phyloP scores from a whole-genome alignment of 345 rosid species.

The Linum usitatissimum region DNA sequence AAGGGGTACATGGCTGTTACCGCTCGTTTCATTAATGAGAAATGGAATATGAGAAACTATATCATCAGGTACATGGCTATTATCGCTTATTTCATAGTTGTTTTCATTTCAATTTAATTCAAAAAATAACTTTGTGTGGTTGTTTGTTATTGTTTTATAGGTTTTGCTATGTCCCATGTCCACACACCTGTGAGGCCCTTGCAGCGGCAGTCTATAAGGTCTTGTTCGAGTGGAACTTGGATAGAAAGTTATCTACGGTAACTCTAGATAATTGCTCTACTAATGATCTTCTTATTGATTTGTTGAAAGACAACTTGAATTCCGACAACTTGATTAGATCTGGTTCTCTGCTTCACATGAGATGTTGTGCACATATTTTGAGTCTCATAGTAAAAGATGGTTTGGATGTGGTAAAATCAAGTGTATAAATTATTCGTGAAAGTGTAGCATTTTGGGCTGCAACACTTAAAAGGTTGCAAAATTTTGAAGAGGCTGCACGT shows the following conservation, averaged over 20 bases:
- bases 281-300: neutral
- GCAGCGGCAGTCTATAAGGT: neutral
- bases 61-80: neutral
- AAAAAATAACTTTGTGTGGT: neutral
- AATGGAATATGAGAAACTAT: neutral
- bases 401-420: neutral
- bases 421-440: neutral
- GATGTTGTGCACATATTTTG: constrained; percentile 5
- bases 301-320: neutral
- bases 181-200: neutral
- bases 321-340: neutral
- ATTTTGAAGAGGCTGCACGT: neutral
- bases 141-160: neutral
- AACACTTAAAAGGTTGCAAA: neutral
- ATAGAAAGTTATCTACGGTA: neutral
- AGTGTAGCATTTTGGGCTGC: neutral
- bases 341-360: neutral
- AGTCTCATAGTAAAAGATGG: constrained; percentile 1
- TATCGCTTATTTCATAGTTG: no score
- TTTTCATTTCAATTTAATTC: neutral
- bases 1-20: neutral
- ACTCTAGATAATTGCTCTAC: neutral
- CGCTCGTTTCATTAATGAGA: neutral
- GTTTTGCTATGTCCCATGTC: neutral
- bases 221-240: neutral